These are phyloP conservation scores for Phialocephala sp. DNA, from an alignment of 2,329 filamentous ascomycete genomes.

Conservation along the genomic window DNA sequence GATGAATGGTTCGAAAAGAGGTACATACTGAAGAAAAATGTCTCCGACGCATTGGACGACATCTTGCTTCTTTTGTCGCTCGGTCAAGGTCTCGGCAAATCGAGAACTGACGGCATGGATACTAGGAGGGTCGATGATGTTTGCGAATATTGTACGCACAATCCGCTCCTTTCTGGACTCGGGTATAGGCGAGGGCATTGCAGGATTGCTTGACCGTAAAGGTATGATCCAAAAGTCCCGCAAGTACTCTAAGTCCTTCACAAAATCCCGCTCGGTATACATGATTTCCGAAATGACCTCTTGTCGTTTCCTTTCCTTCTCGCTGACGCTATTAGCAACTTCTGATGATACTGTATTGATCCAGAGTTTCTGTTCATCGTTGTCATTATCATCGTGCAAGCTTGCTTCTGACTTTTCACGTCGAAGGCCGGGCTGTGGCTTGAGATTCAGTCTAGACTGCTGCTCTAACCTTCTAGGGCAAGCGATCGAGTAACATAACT, in stretches of 20 bases:
- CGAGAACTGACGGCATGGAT: conserved; percentile 90
- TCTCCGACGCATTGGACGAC: conserved; percentile 91
- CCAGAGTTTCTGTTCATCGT: conserved; percentile 97
- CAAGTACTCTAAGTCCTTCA: conserved; percentile 97
- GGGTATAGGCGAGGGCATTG: conserved; percentile 79
- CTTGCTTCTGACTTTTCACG: conserved; percentile 71
- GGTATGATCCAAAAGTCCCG: conserved; percentile 99
- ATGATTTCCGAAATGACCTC: conserved; percentile 98
- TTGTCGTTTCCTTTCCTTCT: conserved; percentile 95
- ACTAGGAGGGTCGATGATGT: conserved; percentile 81
- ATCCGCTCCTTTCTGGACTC: conserved; percentile 87
- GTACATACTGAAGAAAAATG: conserved; percentile 90
- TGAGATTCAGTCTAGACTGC: conserved; percentile 90
- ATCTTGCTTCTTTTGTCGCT: conserved; percentile 86
- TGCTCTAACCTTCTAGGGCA: conserved; percentile 93
- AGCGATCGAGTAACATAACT: conserved; percentile 96
- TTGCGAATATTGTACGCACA: conserved; percentile 93
- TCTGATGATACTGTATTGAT: conserved; percentile 98
- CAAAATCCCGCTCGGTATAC: conserved; percentile 98
- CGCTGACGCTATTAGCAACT: conserved; percentile 85
- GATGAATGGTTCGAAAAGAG: conserved; percentile 94
- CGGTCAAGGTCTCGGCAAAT: conserved; percentile 86
- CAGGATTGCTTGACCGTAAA: conserved; percentile 71
- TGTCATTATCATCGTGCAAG: conserved; percentile 85
- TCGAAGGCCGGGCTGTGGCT: conserved; percentile 81